Evolutionary conservation across 805 yeast genomes (phyloP).

Genomic region (Candida fluviatilis): DNA sequence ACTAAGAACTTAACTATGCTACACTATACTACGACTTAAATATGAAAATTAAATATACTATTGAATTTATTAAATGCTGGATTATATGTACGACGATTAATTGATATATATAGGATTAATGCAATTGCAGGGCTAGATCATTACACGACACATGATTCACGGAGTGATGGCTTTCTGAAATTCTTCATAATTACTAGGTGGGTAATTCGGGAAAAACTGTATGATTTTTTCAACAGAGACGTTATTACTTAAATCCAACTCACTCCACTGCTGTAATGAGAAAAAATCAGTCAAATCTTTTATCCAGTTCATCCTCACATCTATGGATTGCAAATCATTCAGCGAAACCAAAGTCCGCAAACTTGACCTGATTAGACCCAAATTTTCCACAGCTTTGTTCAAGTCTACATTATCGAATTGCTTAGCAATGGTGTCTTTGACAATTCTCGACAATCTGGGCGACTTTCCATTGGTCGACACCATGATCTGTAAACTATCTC

Average conservation of each 20-base stretch:
- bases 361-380: slow-evolving; percentile 50
- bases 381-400: slow-evolving; percentile 55
- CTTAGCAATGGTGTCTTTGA: slow-evolving; percentile 51
- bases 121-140: too few species aligned
- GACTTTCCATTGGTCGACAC: slow-evolving; percentile 80
- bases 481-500: slow-evolving; percentile 74
- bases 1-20: too few species aligned
- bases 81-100: too few species aligned
- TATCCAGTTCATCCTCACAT: slow-evolving; percentile 69
- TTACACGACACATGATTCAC: too few species aligned
- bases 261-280: slow-evolving; percentile 57
- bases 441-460: slow-evolving; percentile 62
- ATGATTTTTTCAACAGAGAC: slow-evolving; percentile 39
- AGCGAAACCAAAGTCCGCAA: slow-evolving; percentile 39
- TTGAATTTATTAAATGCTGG: too few species aligned
- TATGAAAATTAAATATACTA: too few species aligned
- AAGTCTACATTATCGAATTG: slow-evolving; percentile 43
- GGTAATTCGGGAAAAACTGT: slow-evolving; percentile 46
- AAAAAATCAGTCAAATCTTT: slow-evolving; percentile 58
- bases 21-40: too few species aligned
- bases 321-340: slow-evolving; percentile 47
- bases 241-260: slow-evolving; percentile 25
- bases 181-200: slow-evolving; percentile 29
- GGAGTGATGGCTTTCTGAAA: slow-evolving; percentile 14
- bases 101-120: too few species aligned